Conservation (phyloP, 139 green algal genomes). For the Dunaliella primolecta region DNA sequence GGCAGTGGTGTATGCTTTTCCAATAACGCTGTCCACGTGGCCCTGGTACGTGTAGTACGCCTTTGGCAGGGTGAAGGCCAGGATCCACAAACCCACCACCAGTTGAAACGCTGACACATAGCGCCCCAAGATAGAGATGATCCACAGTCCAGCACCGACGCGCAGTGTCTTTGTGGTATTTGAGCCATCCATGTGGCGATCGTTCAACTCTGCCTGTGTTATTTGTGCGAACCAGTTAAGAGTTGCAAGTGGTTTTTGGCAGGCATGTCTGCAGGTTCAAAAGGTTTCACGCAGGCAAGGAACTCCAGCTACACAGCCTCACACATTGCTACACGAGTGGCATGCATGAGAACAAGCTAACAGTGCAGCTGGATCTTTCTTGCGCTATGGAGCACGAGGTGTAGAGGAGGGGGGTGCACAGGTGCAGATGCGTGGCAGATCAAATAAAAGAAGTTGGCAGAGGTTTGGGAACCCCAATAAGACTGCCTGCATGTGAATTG, state of each 20-base stretch:
- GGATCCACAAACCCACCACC: not conserved
- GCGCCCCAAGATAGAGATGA: not conserved
- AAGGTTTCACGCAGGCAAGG: not conserved
- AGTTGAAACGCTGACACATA: not conserved
- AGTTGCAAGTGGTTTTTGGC: too few species aligned
- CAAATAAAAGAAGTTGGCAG: too few species aligned
- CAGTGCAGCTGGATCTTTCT: too few species aligned
- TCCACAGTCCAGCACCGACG: not conserved
- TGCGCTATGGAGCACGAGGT: too few species aligned
- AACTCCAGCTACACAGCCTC: not conserved
- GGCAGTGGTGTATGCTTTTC: not conserved
- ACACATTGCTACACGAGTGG: not conserved
- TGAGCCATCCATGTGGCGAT: not conserved
- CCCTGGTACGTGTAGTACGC: not conserved
- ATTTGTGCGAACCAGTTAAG: too few species aligned
- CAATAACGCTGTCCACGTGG: not conserved
- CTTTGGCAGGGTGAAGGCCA: not conserved
- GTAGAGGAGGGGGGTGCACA: too few species aligned
- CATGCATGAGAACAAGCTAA: not conserved
- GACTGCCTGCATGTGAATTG: too few species aligned
- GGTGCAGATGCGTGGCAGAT: too few species aligned
- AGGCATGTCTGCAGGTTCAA: too few species aligned
- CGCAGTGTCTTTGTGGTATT: not conserved
- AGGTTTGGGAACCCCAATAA: too few species aligned
- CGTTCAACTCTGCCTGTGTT: not conserved